Base-by-base conservation (phyloP, 129 eudicot species). In the Mikania micrantha region DNA sequence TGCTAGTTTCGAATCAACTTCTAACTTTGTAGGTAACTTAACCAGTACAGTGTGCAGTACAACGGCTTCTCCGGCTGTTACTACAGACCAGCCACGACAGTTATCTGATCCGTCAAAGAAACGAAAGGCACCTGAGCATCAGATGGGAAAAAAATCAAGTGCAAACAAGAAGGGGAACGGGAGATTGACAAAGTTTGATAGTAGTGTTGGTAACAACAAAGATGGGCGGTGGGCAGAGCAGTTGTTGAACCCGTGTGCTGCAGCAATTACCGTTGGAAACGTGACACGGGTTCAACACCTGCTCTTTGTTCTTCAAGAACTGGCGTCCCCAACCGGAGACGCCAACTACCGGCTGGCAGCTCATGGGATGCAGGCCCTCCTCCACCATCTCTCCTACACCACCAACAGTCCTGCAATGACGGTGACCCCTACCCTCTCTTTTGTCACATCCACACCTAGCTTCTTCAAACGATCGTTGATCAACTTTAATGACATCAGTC, bases 171-270 rank as follows among this genome's bases (percentile, higher is more conserved):
- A 71, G 71, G 90, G 80, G 22, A 32, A 58, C 6, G 69, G 72
- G 8, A 85, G 83, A 42, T 28, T 82, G 10, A 61, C 74, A 0
- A 85, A 77, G 44, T 77, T 42, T 65, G 77, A 57, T 73, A 12
- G 58, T 50, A 66, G 34, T 60, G 70, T 60, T 34, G 78, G 88
- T 40, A 76, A 56, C 49, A 75, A 72, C 64, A 82, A 74, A 74
- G 88, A 86, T 5, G 90, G 90, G 22, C 64, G 96, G 66, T 89
- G 96, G 96, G 96, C 96, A 0, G 96, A 89, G 73, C 96, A 89
- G 77, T 60, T 89, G 78, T 80, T 89, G 71, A 89, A 89, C 65
- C 96, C 94, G 5, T 89, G 96, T 62, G 96, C 96, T 8, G 67
- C 82, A 0, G 96, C 96, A 3, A 89, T 89, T 44, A 38, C 81